Evolutionary conservation across 768 basidiomycete species (phyloP).

Genomic region (Serendipita vermifera): DNA sequence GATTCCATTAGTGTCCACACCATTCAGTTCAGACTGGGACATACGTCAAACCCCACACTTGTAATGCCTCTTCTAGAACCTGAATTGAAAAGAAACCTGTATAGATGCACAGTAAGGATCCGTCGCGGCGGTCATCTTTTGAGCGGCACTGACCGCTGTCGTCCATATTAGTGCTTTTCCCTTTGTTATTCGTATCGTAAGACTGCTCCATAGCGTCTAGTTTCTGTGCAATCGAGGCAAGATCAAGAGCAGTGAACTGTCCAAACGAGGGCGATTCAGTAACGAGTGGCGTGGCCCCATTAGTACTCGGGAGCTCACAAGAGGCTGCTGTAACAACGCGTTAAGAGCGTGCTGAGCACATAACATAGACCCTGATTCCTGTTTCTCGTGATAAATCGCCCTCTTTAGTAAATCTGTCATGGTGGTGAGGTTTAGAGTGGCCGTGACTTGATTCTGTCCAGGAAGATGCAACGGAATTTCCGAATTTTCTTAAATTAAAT

Average conservation of each 20-base stretch:
- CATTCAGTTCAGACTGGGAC: conserved; percentile 14
- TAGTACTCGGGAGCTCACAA: not conserved
- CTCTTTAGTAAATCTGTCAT: conserved; percentile 53
- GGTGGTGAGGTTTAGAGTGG: not conserved
- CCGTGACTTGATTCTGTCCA: no score
- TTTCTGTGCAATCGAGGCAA: conserved; percentile 56
- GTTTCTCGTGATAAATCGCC: conserved; percentile 64
- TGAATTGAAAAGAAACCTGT: conserved; percentile 86
- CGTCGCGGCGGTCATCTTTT: not conserved
- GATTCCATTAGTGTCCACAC: not conserved
- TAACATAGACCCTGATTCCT: conserved; percentile 66
- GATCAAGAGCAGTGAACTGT: conserved; percentile 69
- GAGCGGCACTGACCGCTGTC: conserved; percentile 52
- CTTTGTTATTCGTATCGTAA: conserved; percentile 37
- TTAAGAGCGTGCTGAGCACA: conserved; percentile 84
- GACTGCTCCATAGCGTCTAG: conserved; percentile 54
- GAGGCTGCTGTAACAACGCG: conserved; percentile 38
- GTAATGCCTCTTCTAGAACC: conserved; percentile 71
- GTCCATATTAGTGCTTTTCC: conserved; percentile 63
- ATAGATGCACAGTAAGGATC: not conserved
- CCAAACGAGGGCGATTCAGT: conserved; percentile 14
- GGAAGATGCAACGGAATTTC: no score
- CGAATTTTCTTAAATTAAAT: no score
- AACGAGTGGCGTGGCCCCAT: not conserved
- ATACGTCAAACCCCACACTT: conserved; percentile 74